Conservation (phyloP, 192 early-diverging fungal species). For the Umbelopsis sp. region DNA sequence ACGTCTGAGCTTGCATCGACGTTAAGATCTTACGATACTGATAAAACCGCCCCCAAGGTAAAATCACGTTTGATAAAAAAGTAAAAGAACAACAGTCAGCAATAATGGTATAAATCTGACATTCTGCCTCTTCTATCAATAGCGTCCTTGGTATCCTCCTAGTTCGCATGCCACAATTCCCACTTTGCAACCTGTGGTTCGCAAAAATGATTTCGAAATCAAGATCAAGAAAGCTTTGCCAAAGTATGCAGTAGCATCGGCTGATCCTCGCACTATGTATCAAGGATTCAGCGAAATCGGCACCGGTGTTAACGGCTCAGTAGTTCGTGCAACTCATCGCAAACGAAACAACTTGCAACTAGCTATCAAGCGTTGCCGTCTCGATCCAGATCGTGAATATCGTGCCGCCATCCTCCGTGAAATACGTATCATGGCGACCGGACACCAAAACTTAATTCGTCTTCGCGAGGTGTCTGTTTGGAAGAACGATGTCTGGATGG, state of each 20-base stretch:
- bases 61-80: background rate
- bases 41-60: slow-evolving; percentile 40
- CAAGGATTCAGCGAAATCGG: slow-evolving; percentile 37
- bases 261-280: slow-evolving; percentile 36
- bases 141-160: slow-evolving; percentile 45
- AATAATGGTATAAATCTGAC: background rate
- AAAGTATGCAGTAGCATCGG: slow-evolving; percentile 21
- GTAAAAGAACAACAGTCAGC: background rate
- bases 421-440: slow-evolving; percentile 41
- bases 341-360: slow-evolving; percentile 31
- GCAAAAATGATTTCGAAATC: slow-evolving; percentile 42
- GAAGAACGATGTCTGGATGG: slow-evolving; percentile 45
- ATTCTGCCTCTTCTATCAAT: background rate
- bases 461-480: slow-evolving; percentile 41
- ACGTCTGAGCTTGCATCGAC: slow-evolving; percentile 25
- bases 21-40: slow-evolving; percentile 30
- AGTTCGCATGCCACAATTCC: slow-evolving; percentile 37
- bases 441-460: slow-evolving; percentile 38
- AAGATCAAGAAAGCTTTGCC: slow-evolving; percentile 35
- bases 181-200: slow-evolving; percentile 33
- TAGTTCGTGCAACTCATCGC: slow-evolving; percentile 39
- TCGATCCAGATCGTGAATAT: slow-evolving; percentile 43
- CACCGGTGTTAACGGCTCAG: slow-evolving; percentile 43
- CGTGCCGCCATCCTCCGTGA: slow-evolving; percentile 42
- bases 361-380: slow-evolving; percentile 43